phyloP scores from a whole-genome alignment of 306 rosid species.

The Dalbergia cochinchinensis region DNA sequence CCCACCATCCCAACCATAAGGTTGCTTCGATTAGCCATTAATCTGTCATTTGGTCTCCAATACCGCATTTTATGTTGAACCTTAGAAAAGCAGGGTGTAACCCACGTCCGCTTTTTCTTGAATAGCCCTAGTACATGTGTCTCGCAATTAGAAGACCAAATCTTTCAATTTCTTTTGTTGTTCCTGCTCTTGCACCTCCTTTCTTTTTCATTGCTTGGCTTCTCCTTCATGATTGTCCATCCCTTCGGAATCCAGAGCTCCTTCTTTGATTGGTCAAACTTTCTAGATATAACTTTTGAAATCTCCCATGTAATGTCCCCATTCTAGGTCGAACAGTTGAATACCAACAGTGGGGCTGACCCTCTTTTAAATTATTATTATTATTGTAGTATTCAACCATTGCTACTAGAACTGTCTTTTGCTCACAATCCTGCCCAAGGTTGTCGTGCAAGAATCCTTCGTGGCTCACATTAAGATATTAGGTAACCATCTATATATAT shows the following conservation, averaged over 20 bases:
- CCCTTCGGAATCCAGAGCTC: constrained; percentile 10
- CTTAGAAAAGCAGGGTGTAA: constrained; percentile 49
- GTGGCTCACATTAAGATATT: background rate
- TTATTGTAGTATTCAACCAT: too few species aligned
- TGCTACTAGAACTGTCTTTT: background rate
- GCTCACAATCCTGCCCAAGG: background rate
- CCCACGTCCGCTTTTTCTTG: constrained; percentile 51
- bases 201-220: constrained; percentile 46
- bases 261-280: constrained; percentile 54
- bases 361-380: background rate
- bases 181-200: constrained; percentile 39
- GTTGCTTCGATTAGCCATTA: constrained; percentile 58
- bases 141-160: constrained; percentile 53
- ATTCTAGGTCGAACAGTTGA: constrained; percentile 16
- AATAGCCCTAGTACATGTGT: constrained; percentile 41
- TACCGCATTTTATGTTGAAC: constrained; percentile 43
- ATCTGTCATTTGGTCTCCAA: constrained; percentile 61
- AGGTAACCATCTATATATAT: background rate
- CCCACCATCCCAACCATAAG: constrained; percentile 70
- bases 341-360: background rate
- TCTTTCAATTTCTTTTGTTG: constrained; percentile 26
- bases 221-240: constrained; percentile 48
- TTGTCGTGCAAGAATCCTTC: constrained; percentile 16
- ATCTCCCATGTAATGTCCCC: constrained; percentile 52
- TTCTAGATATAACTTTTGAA: constrained; percentile 43